phyloP scores from a whole-genome alignment of 805 yeast genomes.

The Scheffersomyces coipomensis region DNA sequence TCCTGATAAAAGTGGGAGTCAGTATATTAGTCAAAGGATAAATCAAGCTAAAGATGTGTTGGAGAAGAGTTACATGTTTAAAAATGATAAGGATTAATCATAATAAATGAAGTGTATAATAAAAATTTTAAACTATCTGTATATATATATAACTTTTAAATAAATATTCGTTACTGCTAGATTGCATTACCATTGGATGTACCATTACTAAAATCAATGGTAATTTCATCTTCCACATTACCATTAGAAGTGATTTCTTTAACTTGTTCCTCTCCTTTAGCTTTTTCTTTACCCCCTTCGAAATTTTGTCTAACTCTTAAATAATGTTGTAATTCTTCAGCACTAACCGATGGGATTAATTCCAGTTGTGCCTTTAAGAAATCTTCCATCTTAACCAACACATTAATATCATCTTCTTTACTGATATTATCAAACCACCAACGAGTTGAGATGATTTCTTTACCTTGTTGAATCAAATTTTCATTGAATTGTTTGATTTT shows the following conservation, averaged over 20 bases:
- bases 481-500: slow-evolving; percentile 56
- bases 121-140: no score
- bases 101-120: no score
- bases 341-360: slow-evolving; percentile 81
- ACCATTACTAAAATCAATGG: slow-evolving; percentile 5
- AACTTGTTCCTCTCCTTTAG: slow-evolving; percentile 8
- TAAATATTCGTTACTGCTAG: no score
- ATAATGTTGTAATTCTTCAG: slow-evolving; percentile 83
- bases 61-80: slow-evolving; percentile 37
- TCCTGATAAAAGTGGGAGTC: slow-evolving; percentile 42
- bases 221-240: background rate
- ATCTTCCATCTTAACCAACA: slow-evolving; percentile 67
- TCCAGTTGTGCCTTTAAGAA: slow-evolving; percentile 73
- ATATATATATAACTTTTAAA: no score
- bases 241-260: background rate
- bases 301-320: slow-evolving; percentile 74
- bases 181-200: no score
- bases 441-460: slow-evolving; percentile 57
- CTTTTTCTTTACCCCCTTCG: slow-evolving; percentile 61
- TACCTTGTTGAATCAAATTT: slow-evolving; percentile 22
- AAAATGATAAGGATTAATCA: background rate
- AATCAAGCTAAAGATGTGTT: slow-evolving; percentile 43
- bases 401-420: slow-evolving; percentile 61
- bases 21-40: slow-evolving; percentile 38
- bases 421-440: slow-evolving; percentile 92